Percentiles rank a stretch among this genome's conserved stretches.
Conservation (phyloP, 176 grass and related monocot genomes). For the Alloteropsis semialata region DNA sequence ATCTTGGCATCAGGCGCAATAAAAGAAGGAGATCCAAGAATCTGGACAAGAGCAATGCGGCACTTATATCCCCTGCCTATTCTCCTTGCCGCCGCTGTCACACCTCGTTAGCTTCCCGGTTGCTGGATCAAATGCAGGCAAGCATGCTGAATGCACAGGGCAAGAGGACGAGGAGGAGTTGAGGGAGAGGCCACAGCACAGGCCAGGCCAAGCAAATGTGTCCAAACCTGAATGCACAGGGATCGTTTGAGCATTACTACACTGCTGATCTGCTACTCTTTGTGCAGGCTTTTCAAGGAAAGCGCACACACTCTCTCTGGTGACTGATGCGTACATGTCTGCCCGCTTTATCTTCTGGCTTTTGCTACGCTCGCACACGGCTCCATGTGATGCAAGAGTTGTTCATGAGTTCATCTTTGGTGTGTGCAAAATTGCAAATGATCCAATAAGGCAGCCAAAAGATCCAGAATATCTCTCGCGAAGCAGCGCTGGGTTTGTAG, state of each 20-base stretch:
- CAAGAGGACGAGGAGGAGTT: not conserved
- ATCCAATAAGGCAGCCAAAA: too few relatives aligned
- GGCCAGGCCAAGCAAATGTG: slow-evolving; percentile 12
- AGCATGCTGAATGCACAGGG: not conserved
- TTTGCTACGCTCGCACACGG: too few relatives aligned
- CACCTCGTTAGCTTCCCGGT: not conserved
- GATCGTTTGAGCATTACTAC: slow-evolving; percentile 13
- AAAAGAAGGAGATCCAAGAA: not conserved
- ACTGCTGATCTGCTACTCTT: slow-evolving; percentile 20
- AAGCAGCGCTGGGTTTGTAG: too few relatives aligned
- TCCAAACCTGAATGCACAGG: slow-evolving; percentile 19
- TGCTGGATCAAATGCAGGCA: not conserved
- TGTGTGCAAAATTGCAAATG: too few relatives aligned
- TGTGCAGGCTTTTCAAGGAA: slow-evolving; percentile 41
- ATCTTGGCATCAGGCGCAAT: not conserved
- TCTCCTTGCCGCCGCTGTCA: not conserved
- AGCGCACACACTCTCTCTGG: not conserved
- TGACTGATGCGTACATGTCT: not conserved
- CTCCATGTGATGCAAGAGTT: too few relatives aligned
- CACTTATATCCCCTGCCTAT: not conserved
- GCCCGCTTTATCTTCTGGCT: not conserved
- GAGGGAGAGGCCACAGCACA: not conserved
- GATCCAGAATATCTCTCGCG: too few relatives aligned
- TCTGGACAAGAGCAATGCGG: slow-evolving; percentile 9
- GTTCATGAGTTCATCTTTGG: too few relatives aligned